Evolutionary conservation across 2,329 filamentous ascomycete species (phyloP), one percentile per base, ranked within the genome.

Genomic region (Teratosphaeria viscida): DNA sequence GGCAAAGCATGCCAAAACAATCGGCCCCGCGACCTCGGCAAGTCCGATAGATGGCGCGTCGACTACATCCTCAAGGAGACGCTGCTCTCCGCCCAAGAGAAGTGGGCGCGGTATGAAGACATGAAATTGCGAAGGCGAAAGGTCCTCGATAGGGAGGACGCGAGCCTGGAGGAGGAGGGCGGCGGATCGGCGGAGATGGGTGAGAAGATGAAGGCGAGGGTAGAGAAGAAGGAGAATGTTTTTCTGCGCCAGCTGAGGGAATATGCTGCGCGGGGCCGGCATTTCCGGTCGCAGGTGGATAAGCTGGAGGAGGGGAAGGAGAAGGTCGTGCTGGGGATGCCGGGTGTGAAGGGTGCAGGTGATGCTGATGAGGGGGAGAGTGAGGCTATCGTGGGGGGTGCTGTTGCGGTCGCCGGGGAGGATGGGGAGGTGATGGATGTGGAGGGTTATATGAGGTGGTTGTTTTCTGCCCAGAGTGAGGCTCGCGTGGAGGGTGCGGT

Each of bases 61-160:
- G 84, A 94, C 66, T 96, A 95, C 73, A 80, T 85, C 39, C 75
- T 96, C 55, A 80, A 81, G 54, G 87, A 92, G 64, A 76, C 91
- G 1, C 57, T 73, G 0, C 63, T 72, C 2, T 56, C 60, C 0
- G 52, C 63, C 1, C 63, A 71, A 0, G 75, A 77, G 10, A 82
- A 81, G 1, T 73, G 72, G 61, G 72, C 59, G 0, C 71, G 88
- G 27, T 90, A 90, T 70, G 52, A 68, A 1, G 75, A 79, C 16
- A 77, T 84, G 60, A 82, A 84, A 70, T 72, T 67, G 3, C 79
- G 87, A 16, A 82, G 89, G 12, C 75, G 73, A 54, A 76, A 76
- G 34, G 73, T 75, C 0, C 70, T 84, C 39, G 63, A 73, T 12
- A 61, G 59, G 29, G 74, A 78, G 11, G 70, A 75, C 5, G 75